These are phyloP conservation scores for Delonix regia DNA, from an alignment of 306 rosid genomes.

Conservation along the genomic window DNA sequence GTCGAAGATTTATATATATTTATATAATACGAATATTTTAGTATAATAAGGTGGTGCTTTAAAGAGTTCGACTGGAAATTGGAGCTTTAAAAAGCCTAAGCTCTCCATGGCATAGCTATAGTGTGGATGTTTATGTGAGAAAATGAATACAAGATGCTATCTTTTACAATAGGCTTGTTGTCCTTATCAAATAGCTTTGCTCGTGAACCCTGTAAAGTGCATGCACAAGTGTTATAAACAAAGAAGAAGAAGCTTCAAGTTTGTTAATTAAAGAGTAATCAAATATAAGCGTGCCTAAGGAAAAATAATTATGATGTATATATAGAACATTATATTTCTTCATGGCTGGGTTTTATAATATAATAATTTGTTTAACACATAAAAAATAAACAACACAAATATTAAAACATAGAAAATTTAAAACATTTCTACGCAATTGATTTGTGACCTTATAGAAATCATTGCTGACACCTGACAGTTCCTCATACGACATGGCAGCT, in stretches of 20 bases:
- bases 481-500: not conserved
- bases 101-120: too few species aligned
- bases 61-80: too few species aligned
- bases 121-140: too few species aligned
- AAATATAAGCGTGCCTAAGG: not conserved
- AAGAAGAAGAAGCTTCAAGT: not conserved
- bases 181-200: constrained; percentile 38
- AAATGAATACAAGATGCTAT: not conserved
- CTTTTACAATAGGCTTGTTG: constrained; percentile 34
- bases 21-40: too few species aligned
- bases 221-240: not conserved
- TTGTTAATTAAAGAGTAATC: not conserved
- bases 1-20: too few species aligned
- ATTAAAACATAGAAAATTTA: not conserved
- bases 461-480: not conserved
- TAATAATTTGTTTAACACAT: too few species aligned
- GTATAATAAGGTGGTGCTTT: too few species aligned
- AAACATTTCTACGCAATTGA: too few species aligned
- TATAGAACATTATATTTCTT: not conserved
- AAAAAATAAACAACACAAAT: too few species aligned
- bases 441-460: not conserved
- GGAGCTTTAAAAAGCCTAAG: too few species aligned
- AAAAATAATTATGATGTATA: not conserved
- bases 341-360: too few species aligned
- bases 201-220: constrained; percentile 26